A percentile compares a stretch with the other conserved stretches of the same genome.
These are phyloP conservation scores for Chrysoporthe deuterocubensis DNA, from an alignment of 2,329 filamentous ascomycete genomes.

Conservation along the genomic window DNA sequence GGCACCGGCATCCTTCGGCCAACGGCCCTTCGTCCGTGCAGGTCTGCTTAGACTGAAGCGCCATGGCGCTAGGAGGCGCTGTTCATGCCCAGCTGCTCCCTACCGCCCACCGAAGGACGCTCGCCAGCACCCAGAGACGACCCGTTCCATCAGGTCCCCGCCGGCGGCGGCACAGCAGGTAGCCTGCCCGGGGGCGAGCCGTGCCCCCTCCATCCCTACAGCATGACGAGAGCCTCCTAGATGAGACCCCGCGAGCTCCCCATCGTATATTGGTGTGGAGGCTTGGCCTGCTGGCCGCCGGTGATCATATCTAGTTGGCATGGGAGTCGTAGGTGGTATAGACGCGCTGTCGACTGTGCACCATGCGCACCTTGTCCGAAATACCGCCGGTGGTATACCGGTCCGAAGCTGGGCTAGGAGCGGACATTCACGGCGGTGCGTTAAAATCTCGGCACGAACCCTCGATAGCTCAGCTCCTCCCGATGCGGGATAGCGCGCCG, in stretches of 20 bases:
- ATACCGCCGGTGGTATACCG: too few species aligned
- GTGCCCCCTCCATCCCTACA: conserved; percentile 29
- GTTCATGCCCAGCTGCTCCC: conserved; percentile 53
- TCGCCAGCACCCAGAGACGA: conserved; percentile 62
- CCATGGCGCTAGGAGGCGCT: too few species aligned
- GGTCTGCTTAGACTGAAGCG: too few species aligned
- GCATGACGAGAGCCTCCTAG: conserved; percentile 40
- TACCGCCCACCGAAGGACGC: conserved; percentile 64
- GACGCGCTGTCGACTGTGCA: too few species aligned
- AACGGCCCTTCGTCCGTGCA: too few species aligned
- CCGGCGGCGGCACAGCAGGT: conserved; percentile 34
- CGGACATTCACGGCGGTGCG: too few species aligned
- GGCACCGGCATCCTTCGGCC: conserved; percentile 66
- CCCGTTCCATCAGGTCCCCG: conserved; percentile 52
- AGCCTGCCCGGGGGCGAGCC: conserved; percentile 20
- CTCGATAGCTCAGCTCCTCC: too few species aligned
- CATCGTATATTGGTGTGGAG: conserved; percentile 47
- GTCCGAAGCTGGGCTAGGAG: too few species aligned
- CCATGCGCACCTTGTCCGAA: too few species aligned
- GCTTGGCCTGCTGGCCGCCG: conserved; percentile 47
- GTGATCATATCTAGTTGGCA: conserved; percentile 24
- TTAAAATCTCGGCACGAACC: too few species aligned
- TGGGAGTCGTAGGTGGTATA: too few species aligned
- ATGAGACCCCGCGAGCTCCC: conserved; percentile 39
- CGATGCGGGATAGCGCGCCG: too few species aligned